phyloP scores from a whole-genome alignment of 225 moss, liverwort and hornwort genomes.

The Sphagnum tenellum region DNA sequence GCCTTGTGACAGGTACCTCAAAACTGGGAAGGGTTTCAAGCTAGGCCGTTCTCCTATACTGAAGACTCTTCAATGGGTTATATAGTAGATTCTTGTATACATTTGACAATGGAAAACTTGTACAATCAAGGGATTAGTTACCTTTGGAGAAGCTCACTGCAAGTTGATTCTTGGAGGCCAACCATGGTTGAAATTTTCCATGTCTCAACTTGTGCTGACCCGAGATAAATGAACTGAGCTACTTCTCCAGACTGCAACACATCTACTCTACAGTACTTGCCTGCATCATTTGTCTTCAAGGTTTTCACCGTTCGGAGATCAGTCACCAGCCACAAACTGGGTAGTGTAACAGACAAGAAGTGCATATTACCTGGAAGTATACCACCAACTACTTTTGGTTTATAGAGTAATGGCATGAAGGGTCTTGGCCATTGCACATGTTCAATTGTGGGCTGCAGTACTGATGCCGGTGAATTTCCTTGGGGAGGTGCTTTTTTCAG shows the following conservation, averaged over 20 bases:
- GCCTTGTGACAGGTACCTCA: no score
- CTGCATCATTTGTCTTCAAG: constrained; percentile 7
- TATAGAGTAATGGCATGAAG: not conserved
- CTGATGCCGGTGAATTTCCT: no score
- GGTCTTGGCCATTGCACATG: not conserved
- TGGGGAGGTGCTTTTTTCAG: not conserved
- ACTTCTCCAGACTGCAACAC: constrained; percentile 36
- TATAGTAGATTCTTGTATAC: not conserved
- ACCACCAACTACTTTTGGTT: not conserved
- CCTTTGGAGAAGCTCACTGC: constrained; percentile 19
- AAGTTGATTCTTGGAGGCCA: constrained; percentile 20
- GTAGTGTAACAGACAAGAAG: not conserved
- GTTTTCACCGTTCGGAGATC: constrained; percentile 1
- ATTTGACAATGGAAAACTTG: no score
- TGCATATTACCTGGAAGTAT: not conserved
- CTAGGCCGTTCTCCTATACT: not conserved
- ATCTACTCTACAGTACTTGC: constrained; percentile 31
- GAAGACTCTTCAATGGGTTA: no score
- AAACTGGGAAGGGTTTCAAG: no score
- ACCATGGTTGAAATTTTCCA: constrained; percentile 35
- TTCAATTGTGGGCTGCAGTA: not conserved
- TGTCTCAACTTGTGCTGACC: constrained; percentile 13
- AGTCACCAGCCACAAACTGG: constrained; percentile 3
- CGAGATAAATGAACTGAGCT: constrained; percentile 29
- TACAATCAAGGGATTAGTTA: not conserved